These are phyloP conservation scores for Coemansia sp. DNA, from an alignment of 192 early-diverging fungal genomes.

Conservation along the genomic window DNA sequence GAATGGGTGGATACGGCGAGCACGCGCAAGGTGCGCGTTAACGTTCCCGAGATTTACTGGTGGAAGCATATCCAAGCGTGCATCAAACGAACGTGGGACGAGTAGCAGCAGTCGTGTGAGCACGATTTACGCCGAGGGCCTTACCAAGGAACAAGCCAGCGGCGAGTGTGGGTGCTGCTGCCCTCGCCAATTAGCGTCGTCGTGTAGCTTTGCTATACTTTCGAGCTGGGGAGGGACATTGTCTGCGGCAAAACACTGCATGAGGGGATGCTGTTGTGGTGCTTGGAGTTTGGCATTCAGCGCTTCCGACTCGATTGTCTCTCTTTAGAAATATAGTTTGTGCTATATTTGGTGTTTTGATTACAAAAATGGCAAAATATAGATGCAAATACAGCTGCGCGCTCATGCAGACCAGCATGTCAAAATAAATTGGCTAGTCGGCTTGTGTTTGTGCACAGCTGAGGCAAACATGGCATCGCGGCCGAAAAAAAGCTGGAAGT, in stretches of 20 bases:
- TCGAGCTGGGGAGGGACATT: not conserved
- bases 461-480: not conserved
- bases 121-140: not conserved
- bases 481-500: not conserved
- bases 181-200: not conserved
- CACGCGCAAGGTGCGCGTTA: conserved; percentile 37
- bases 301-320: not conserved
- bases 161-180: not conserved
- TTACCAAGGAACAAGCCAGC: not conserved
- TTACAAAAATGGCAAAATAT: not conserved
- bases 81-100: conserved; percentile 40
- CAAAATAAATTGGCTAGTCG: not conserved
- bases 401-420: not conserved
- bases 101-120: not conserved
- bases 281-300: not conserved
- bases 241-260: conserved; percentile 8
- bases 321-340: not conserved
- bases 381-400: not conserved
- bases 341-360: not conserved
- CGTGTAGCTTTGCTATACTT: not conserved
- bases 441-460: not conserved
- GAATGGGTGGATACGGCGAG: conserved; percentile 51
- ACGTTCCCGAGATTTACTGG: conserved; percentile 59
- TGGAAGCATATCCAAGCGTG: conserved; percentile 60
- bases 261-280: not conserved